phyloP scores from a whole-genome alignment of 495 filamentous ascomycete species.

The Astrocystis sublimbata region DNA sequence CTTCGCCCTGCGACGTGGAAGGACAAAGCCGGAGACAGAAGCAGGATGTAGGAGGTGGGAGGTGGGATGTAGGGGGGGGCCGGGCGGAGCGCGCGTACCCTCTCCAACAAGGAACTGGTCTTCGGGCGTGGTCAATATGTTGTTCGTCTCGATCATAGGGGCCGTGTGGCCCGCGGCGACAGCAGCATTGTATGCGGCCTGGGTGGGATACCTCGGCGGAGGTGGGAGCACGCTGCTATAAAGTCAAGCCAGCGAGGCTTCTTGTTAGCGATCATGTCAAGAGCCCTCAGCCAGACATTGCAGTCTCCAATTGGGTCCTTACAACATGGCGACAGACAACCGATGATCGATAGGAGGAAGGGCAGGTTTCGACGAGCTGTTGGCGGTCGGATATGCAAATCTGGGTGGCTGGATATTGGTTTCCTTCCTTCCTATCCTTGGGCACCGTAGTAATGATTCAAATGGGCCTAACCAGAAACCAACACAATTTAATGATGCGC shows the following conservation, averaged over 20 bases:
- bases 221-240: constrained; percentile 72
- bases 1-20: neutral
- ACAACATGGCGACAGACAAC: constrained; percentile 26
- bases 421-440: neutral
- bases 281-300: neutral
- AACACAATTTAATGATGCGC: constrained; percentile 1
- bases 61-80: neutral
- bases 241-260: constrained; percentile 11
- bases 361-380: neutral
- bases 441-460: neutral
- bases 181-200: constrained; percentile 64
- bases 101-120: constrained; percentile 88
- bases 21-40: too few species aligned
- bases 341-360: neutral
- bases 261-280: constrained; percentile 5
- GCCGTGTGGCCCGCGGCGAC: constrained; percentile 61
- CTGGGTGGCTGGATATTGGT: too few species aligned
- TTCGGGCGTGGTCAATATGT: constrained; percentile 76
- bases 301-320: constrained; percentile 19
- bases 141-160: constrained; percentile 88
- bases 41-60: too few species aligned
- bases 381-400: too few species aligned
- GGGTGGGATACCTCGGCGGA: constrained; percentile 77
- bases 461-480: neutral
- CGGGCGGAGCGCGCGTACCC: constrained; percentile 53